These are phyloP conservation scores for Eucommia ulmoides DNA, from an alignment of 257 asterid genomes.

Conservation along the genomic window DNA sequence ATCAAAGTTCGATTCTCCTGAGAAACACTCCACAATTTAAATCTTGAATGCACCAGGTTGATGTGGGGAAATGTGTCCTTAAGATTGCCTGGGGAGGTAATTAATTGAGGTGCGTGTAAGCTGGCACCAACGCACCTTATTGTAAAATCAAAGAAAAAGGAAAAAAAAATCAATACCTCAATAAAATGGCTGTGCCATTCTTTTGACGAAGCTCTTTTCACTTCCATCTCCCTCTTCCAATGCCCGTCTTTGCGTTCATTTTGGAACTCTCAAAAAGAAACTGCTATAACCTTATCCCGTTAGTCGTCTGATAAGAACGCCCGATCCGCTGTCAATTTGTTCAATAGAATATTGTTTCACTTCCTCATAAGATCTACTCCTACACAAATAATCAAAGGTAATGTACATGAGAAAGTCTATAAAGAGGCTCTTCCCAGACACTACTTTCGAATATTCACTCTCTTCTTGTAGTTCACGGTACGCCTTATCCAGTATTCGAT, in stretches of 20 bases:
- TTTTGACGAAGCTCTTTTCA: no score
- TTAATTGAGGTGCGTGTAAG: no score
- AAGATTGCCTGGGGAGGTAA: no score
- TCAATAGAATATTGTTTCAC: slow-evolving; percentile 17
- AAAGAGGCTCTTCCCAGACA: slow-evolving; percentile 62
- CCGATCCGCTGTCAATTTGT: slow-evolving; percentile 21
- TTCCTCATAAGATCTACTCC: slow-evolving; percentile 25
- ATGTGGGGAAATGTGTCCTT: no score
- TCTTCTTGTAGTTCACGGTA: slow-evolving; percentile 36
- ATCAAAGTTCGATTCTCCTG: no score
- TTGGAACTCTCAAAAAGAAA: not conserved
- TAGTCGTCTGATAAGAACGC: slow-evolving; percentile 21
- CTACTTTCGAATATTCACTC: slow-evolving; percentile 25
- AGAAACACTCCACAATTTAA: no score
- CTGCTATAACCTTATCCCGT: slow-evolving; percentile 16
- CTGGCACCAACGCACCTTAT: no score
- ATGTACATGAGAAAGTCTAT: slow-evolving; percentile 82
- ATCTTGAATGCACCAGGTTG: no score
- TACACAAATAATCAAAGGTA: slow-evolving; percentile 50
- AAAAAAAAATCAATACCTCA: no score
- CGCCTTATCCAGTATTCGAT: slow-evolving; percentile 54
- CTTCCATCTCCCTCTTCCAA: no score
- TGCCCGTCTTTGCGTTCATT: slow-evolving; percentile 10
- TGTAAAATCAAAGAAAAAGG: no score
- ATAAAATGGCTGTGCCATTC: no score